Evolutionary conservation across 2,329 filamentous ascomycete genomes (phyloP).

Genomic region (Allantophomopsis cytisporea): DNA sequence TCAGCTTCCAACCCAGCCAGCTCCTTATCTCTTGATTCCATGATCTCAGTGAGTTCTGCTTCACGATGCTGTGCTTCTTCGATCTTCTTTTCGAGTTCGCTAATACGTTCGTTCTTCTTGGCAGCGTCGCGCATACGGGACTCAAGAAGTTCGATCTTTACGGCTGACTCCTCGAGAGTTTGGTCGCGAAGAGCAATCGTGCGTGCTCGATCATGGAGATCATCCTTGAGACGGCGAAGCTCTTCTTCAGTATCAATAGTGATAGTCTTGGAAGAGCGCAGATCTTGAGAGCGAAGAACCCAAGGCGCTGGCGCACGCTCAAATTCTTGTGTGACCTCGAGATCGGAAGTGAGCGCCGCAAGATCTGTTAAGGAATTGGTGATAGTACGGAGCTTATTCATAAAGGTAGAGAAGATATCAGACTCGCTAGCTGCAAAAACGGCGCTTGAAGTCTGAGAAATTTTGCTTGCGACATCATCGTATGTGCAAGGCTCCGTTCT

Average conservation of each 20-base stretch:
- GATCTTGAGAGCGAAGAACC: constrained; percentile 67
- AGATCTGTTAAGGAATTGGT: constrained; percentile 56
- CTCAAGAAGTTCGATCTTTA: constrained; percentile 88
- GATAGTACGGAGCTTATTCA: constrained; percentile 51
- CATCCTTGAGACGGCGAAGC: constrained; percentile 64
- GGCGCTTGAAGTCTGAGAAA: constrained; percentile 39
- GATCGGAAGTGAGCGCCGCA: constrained; percentile 52
- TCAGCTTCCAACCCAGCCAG: constrained; percentile 50
- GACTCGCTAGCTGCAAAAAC: constrained; percentile 43
- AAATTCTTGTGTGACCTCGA: constrained; percentile 66
- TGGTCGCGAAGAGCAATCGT: constrained; percentile 63
- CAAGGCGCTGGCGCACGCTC: constrained; percentile 67
- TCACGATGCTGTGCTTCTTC: constrained; percentile 36
- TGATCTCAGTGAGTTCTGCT: constrained; percentile 42
- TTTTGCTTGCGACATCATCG: constrained; percentile 48
- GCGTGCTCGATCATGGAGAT: constrained; percentile 65
- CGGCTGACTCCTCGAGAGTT: constrained; percentile 71
- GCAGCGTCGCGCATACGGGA: constrained; percentile 74
- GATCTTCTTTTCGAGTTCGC: constrained; percentile 47
- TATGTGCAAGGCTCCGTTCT: constrained; percentile 54
- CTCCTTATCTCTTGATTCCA: constrained; percentile 55
- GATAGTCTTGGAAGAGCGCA: constrained; percentile 70
- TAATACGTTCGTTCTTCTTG: constrained; percentile 59
- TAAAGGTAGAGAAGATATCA: constrained; percentile 57
- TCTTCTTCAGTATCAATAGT: constrained; percentile 78